Evolutionary conservation across 305 asterid species (phyloP).

Genomic region (Solanum chacoense): DNA sequence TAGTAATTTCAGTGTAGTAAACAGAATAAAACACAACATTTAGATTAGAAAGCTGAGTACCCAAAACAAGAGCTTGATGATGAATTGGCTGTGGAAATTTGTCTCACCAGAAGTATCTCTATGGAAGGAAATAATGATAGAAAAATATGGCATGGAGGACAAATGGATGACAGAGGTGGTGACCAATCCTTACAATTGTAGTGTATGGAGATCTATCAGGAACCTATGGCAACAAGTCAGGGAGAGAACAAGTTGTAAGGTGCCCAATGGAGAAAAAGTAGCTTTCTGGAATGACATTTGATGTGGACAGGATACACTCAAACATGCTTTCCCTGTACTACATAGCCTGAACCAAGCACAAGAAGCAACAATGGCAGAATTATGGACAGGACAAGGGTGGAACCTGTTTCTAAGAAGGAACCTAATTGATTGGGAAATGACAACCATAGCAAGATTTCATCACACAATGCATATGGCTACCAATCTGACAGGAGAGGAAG

Average conservation of each 20-base stretch:
- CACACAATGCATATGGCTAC: not conserved
- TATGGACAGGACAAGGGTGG: not conserved
- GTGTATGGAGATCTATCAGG: not conserved
- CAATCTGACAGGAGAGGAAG: not conserved
- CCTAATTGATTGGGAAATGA: not conserved
- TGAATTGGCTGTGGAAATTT: not conserved
- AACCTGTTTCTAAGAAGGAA: not conserved
- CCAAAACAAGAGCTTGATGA: not conserved
- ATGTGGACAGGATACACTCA: not conserved
- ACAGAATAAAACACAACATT: not conserved
- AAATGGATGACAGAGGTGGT: not conserved
- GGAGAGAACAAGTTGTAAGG: not conserved
- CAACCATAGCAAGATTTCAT: not conserved
- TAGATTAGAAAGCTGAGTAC: not conserved
- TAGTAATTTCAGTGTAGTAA: not conserved
- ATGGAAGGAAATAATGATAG: not conserved
- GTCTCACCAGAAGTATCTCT: not conserved
- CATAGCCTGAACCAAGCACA: not conserved
- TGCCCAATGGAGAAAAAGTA: not conserved
- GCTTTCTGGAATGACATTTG: not conserved
- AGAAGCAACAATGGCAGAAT: not conserved
- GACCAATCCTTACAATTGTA: not conserved
- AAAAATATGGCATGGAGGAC: not conserved
- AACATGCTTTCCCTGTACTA: not conserved
- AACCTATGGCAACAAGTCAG: not conserved